Evolutionary conservation across 768 basidiomycete genomes (phyloP).

Genomic region (Tephrocybe sp.): DNA sequence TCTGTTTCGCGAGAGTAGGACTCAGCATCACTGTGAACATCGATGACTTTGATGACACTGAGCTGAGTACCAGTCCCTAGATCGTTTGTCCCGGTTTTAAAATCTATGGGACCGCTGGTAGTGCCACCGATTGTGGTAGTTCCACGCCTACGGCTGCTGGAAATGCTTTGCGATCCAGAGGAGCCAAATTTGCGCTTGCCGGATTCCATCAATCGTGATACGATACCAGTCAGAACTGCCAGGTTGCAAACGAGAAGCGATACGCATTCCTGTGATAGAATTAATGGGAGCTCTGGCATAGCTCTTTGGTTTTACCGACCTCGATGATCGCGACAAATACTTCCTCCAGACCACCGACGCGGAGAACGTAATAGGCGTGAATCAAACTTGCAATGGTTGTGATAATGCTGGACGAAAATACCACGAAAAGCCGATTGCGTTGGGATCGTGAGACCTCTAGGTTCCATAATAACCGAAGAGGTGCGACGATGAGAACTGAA

Average conservation of each 20-base stretch:
- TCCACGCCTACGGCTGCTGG: not conserved
- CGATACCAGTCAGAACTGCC: conserved; percentile 31
- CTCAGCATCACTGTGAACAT: not conserved
- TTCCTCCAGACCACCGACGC: conserved; percentile 20
- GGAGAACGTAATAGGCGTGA: conserved; percentile 32
- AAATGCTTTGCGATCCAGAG: not conserved
- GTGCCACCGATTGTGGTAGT: conserved; percentile 3
- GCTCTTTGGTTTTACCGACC: conserved; percentile 22
- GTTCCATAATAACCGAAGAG: conserved; percentile 39
- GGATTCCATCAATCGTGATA: conserved; percentile 3
- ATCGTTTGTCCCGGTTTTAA: not conserved
- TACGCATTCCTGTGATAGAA: conserved; percentile 25
- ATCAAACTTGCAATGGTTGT: conserved; percentile 35
- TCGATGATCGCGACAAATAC: conserved; percentile 31
- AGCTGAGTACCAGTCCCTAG: conserved; percentile 3
- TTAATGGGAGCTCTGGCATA: not conserved
- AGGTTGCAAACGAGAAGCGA: conserved; percentile 42
- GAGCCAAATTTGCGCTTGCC: not conserved
- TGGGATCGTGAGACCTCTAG: conserved; percentile 31
- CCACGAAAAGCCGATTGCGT: conserved; percentile 35
- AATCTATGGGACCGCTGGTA: conserved; percentile 1
- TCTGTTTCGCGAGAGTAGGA: not conserved
- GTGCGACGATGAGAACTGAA: conserved; percentile 38
- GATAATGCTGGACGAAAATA: conserved; percentile 42
- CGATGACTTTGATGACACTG: conserved; percentile 6